These are phyloP conservation scores for Aspergillus neotritici DNA, from an alignment of 2,329 filamentous ascomycete species.

Conservation along the genomic window DNA sequence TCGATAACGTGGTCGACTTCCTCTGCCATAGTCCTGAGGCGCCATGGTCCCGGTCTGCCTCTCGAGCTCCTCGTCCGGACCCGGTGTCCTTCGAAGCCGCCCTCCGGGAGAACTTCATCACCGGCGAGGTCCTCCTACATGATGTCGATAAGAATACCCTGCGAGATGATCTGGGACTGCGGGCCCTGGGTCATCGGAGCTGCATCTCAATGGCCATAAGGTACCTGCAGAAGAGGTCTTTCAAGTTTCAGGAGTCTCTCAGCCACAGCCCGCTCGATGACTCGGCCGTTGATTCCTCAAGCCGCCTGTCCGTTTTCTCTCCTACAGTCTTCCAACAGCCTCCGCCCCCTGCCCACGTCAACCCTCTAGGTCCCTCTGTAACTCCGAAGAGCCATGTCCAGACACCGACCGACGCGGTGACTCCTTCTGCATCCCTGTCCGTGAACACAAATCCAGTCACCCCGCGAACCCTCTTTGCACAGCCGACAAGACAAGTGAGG, in stretches of 20 bases:
- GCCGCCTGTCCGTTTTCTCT: constrained; percentile 1
- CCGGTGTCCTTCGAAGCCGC: constrained; percentile 47
- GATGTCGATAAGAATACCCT: constrained; percentile 47
- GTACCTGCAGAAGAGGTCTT: constrained; percentile 50
- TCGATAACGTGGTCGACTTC: constrained; percentile 60
- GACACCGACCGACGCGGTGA: too few relatives aligned
- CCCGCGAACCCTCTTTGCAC: too few relatives aligned
- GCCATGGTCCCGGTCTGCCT: constrained; percentile 31
- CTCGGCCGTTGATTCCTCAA: background rate
- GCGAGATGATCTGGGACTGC: constrained; percentile 54
- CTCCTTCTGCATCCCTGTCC: too few relatives aligned
- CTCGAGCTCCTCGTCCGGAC: constrained; percentile 45
- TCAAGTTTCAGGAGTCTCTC: constrained; percentile 38
- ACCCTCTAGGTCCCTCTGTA: too few relatives aligned
- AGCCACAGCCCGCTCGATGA: background rate
- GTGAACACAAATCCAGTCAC: too few relatives aligned
- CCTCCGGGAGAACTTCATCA: constrained; percentile 59
- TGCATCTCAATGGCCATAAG: constrained; percentile 55
- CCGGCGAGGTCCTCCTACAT: constrained; percentile 60
- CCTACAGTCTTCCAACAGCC: background rate
- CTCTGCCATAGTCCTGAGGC: constrained; percentile 54
- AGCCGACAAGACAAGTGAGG: too few relatives aligned
- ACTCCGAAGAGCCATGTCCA: too few relatives aligned
- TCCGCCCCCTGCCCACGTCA: too few relatives aligned
- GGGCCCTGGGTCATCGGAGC: constrained; percentile 52